Percentiles rank a stretch among this genome's conserved stretches.
phyloP scores from a whole-genome alignment of 1,139 yeast genomes.

The Yamadazyma membranifaciens region DNA sequence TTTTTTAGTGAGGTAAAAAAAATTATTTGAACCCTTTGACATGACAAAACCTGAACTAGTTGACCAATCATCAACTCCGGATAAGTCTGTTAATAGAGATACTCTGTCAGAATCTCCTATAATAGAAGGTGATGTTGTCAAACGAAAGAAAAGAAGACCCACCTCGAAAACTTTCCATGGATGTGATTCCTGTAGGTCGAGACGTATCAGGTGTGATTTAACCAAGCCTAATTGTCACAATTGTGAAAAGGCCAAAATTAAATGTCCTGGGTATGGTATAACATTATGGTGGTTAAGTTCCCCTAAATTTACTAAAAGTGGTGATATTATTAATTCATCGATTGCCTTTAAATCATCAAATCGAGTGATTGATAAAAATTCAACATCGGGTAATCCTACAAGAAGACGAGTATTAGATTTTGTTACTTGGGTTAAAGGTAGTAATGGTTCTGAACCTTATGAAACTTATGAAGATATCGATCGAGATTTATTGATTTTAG shows the following conservation, averaged over 20 bases:
- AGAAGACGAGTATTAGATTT: constrained; percentile 76
- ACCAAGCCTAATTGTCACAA: constrained; percentile 42
- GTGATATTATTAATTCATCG: constrained; percentile 15
- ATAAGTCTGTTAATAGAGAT: constrained; percentile 4
- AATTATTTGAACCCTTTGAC: neutral
- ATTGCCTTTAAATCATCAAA: constrained; percentile 16
- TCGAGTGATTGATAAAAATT: constrained; percentile 19
- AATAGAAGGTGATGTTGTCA: neutral
- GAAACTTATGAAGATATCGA: constrained; percentile 83
- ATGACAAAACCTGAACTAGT: neutral
- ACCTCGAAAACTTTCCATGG: constrained; percentile 48
- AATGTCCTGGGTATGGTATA: constrained; percentile 81
- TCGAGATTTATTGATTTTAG: constrained; percentile 60
- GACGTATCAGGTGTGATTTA: constrained; percentile 51
- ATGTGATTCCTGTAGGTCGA: constrained; percentile 49
- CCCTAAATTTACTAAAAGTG: constrained; percentile 36
- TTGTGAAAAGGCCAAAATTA: constrained; percentile 47
- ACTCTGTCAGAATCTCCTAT: constrained; percentile 3
- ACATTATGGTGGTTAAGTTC: constrained; percentile 76
- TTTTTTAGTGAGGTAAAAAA: neutral
- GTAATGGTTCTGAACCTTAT: constrained; percentile 42
- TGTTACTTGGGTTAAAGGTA: constrained; percentile 56
- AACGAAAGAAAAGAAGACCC: constrained; percentile 12
- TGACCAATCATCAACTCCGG: neutral
- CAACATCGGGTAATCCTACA: constrained; percentile 21